phyloP scores from a whole-genome alignment of 1,139 yeast genomes.

The Meyerozyma guilliermondii region DNA sequence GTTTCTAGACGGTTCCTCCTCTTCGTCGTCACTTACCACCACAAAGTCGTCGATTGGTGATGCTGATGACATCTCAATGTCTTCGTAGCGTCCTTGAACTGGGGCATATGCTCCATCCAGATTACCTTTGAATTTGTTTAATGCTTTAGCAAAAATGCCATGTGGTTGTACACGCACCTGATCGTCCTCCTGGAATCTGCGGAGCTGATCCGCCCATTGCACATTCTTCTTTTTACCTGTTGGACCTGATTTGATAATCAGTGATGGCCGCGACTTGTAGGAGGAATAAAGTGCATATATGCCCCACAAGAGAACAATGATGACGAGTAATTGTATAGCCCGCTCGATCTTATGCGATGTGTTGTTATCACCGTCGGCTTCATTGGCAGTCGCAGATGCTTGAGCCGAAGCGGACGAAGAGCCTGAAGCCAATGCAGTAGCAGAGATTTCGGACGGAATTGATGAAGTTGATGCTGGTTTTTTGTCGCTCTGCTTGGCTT shows the following conservation, averaged over 20 bases:
- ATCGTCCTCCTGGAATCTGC: conserved; percentile 31
- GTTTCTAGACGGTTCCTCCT: conserved; percentile 3
- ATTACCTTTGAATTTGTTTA: conserved; percentile 32
- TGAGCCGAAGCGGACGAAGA: not conserved
- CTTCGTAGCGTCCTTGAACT: conserved; percentile 18
- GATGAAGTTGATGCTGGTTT: conserved; percentile 1
- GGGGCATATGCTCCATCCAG: conserved; percentile 24
- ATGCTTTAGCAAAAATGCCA: conserved; percentile 36
- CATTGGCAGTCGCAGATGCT: not conserved
- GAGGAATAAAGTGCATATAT: conserved; percentile 33
- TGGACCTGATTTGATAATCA: conserved; percentile 36
- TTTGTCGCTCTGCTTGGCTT: conserved; percentile 9
- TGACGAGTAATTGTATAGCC: conserved; percentile 37
- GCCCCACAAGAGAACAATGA: conserved; percentile 41
- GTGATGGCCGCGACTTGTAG: conserved; percentile 38
- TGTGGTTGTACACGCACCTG: conserved; percentile 16
- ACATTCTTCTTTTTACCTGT: conserved; percentile 46
- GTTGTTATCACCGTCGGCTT: not conserved
- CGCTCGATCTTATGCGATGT: conserved; percentile 21
- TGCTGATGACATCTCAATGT: conserved; percentile 27
- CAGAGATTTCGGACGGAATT: not conserved
- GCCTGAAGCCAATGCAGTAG: too few species aligned
- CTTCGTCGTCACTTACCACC: conserved; percentile 46
- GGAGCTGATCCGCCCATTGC: conserved; percentile 53
- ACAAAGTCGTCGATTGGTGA: conserved; percentile 24